Base-by-base conservation (phyloP, 2,329 filamentous ascomycete genomes). In the Exophiala phaeomuriformis region DNA sequence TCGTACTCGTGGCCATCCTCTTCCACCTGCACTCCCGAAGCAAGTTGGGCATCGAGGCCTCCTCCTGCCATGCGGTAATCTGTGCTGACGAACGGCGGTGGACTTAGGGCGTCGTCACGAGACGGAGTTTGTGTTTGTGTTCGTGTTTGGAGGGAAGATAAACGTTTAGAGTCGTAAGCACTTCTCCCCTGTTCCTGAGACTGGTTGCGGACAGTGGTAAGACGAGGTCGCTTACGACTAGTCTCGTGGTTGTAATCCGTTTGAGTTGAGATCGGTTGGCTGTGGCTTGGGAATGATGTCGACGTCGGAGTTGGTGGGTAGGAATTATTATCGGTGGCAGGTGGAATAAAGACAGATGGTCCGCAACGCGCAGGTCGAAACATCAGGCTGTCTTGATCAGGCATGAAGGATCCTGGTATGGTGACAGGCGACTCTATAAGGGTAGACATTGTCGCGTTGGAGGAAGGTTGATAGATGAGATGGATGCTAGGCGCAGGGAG, bases 11-110 rank as follows among this genome's bases (percentile, higher is more conserved):
- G 56, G 33, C 56, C 55, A 30, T 60, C 57, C 19, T 61, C 57
- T 49, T 64, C 55, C 37, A 56, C 56, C 37, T 58, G 58, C 49
- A 49, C 60, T 55, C 47, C 63, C 61, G 53, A 65, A 58, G 53
- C 64, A 28, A 33, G 55, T n/a, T 65, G 59, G 5, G 65, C 64
- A 52, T 68, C 66, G 10, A 67, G 56, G 5, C 66, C 68, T 54
- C 66, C 68, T 54, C 64, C 65, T 32, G 66, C 66, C 52, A 71
- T 65, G 31, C 65, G 65, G 56, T 72, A 73, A 41, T 69, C 64
- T 28, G 69, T 66, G 49, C 66, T 70, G 37, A 69, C 66, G 9
- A 73, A 64, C 30, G 70, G 68, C 5, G 67, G 64, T 35, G 70
- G 68, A 48, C 68, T 69, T 28, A 53, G 41, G 10, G 49, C 49